A percentile compares a stretch with the other conserved stretches of the same genome.
phyloP scores from a whole-genome alignment of 1,284 basidiomycete genomes.

The Fistulina hepatica region DNA sequence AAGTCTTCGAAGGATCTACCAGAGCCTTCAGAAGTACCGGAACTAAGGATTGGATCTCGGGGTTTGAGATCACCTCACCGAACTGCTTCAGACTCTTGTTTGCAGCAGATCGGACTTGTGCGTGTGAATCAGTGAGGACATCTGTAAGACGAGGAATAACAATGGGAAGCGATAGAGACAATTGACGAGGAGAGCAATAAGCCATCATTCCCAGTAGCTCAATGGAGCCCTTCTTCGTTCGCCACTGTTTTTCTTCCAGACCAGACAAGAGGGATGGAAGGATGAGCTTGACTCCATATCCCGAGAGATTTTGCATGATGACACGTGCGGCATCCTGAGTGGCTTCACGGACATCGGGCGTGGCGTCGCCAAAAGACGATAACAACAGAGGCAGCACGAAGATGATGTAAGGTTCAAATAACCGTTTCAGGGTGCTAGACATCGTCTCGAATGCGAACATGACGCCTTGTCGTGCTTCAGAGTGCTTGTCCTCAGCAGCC shows the following conservation, averaged over 20 bases:
- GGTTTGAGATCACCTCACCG: conserved; percentile 91
- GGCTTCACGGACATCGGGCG: conserved; percentile 87
- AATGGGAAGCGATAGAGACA: conserved; percentile 91
- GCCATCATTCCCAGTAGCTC: conserved; percentile 99
- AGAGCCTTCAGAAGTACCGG: conserved; percentile 92
- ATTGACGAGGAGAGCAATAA: conserved; percentile 92
- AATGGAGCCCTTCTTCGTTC: conserved; percentile 96
- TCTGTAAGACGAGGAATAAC: conserved; percentile 94
- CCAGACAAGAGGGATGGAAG: conserved; percentile 85
- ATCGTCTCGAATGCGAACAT: conserved; percentile 95
- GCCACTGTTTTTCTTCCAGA: conserved; percentile 97
- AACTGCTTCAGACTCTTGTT: conserved; percentile 97
- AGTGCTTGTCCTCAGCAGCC: conserved; percentile 79
- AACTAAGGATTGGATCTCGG: conserved; percentile 89
- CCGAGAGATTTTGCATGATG: conserved; percentile 94
- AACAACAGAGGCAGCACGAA: conserved; percentile 83
- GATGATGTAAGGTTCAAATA: conserved; percentile 93
- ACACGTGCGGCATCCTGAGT: conserved; percentile 88
- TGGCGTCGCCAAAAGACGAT: conserved; percentile 82
- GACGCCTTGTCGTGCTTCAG: conserved; percentile 84
- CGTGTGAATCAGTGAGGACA: conserved; percentile 94
- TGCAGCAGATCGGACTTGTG: conserved; percentile 88
- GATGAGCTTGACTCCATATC: conserved; percentile 92
- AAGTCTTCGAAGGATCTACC: conserved; percentile 91
- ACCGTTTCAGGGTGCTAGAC: conserved; percentile 73